These are phyloP conservation scores for Macrocybe gigantea DNA, from an alignment of 768 basidiomycete species.

Conservation along the genomic window DNA sequence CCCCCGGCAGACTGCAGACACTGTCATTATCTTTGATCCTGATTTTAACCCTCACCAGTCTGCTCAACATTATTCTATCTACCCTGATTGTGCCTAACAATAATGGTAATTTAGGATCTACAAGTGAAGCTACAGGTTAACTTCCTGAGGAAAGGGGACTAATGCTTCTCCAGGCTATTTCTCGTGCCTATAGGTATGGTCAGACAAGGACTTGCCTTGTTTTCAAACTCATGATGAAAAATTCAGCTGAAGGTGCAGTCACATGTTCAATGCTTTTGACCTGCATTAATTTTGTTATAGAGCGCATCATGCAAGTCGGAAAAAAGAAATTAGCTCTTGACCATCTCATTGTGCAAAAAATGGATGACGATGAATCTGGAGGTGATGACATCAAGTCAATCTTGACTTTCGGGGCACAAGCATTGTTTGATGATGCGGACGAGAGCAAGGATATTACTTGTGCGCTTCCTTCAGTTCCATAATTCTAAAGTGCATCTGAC, in stretches of 20 bases:
- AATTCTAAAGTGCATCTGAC: background rate
- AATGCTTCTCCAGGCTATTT: constrained; percentile 65
- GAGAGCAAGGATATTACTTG: constrained; percentile 65
- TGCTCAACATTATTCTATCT: constrained; percentile 11
- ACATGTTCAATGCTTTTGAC: background rate
- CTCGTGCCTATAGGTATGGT: constrained; percentile 90
- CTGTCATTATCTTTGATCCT: constrained; percentile 89
- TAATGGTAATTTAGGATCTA: constrained; percentile 49
- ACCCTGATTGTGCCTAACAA: background rate
- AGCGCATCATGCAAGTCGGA: constrained; percentile 87
- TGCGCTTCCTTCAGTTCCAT: constrained; percentile 22
- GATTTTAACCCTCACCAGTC: constrained; percentile 98
- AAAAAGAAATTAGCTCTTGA: constrained; percentile 94
- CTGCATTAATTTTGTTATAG: constrained; percentile 32
- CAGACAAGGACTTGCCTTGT: constrained; percentile 93
- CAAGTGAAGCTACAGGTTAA: constrained; percentile 51
- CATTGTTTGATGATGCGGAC: constrained; percentile 68
- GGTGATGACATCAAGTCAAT: constrained; percentile 85
- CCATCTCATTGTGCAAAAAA: constrained; percentile 93
- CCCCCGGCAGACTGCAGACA: constrained; percentile 73
- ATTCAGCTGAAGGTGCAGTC: constrained; percentile 76
- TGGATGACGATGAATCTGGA: constrained; percentile 74
- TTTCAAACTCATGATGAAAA: constrained; percentile 94
- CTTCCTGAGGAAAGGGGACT: background rate
- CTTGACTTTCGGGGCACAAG: constrained; percentile 82